These are phyloP conservation scores for Tothia fuscella DNA, from an alignment of 2,329 filamentous ascomycete species.

Conservation along the genomic window DNA sequence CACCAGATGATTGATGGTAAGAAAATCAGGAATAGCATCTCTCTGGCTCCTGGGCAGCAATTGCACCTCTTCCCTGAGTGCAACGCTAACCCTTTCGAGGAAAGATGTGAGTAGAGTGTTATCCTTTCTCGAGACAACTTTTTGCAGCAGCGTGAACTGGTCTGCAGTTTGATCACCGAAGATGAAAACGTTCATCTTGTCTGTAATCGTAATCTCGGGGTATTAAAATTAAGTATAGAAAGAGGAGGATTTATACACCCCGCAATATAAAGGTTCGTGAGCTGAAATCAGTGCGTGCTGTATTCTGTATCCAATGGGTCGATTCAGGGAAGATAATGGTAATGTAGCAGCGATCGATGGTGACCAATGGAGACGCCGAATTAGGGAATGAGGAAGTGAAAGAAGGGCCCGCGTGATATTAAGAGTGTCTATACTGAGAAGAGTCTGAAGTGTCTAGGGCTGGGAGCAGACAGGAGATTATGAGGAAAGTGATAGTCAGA, in stretches of 20 bases:
- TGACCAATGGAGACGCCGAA: no score
- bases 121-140: slow-evolving; percentile 35
- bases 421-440: no score
- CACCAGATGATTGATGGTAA: slow-evolving; percentile 51
- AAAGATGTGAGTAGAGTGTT: slow-evolving; percentile 51
- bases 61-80: slow-evolving; percentile 49
- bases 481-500: no score
- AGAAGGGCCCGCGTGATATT: not conserved
- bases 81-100: slow-evolving; percentile 45
- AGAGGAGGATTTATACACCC: not conserved
- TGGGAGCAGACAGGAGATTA: no score
- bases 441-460: no score
- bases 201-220: not conserved
- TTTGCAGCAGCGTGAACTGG: slow-evolving; percentile 49
- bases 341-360: not conserved
- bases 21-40: slow-evolving; percentile 48
- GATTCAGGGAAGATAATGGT: not conserved
- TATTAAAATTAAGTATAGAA: slow-evolving; percentile 2
- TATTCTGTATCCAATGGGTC: no score
- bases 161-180: slow-evolving; percentile 63
- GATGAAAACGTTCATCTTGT: slow-evolving; percentile 41
- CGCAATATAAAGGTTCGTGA: no score
- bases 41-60: slow-evolving; percentile 45
- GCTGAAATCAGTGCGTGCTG: no score
- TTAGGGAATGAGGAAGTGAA: not conserved